These are phyloP conservation scores for Tricholoma terreum DNA, from an alignment of 768 basidiomycete genomes.

Conservation along the genomic window DNA sequence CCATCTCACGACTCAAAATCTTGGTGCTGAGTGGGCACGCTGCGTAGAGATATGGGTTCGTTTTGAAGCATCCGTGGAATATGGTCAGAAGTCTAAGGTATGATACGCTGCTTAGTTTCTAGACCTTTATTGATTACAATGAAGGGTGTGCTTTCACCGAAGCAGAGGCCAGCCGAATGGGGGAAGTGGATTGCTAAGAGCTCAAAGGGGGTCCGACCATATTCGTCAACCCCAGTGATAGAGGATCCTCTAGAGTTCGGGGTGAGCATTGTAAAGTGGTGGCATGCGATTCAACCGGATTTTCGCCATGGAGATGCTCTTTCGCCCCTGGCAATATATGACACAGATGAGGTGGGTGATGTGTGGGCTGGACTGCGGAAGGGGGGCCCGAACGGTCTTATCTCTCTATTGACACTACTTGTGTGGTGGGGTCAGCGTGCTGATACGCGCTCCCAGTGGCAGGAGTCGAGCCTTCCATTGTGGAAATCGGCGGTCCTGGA, in stretches of 20 bases:
- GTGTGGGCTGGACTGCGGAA: constrained; percentile 5
- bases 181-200: constrained; percentile 10
- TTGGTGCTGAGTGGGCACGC: constrained; percentile 6
- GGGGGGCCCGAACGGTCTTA: constrained; percentile 7
- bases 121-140: too few species aligned
- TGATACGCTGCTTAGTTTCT: too few species aligned
- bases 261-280: constrained; percentile 12
- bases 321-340: background rate
- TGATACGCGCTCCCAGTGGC: background rate
- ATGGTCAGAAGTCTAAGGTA: too few species aligned
- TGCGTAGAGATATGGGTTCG: constrained; percentile 9
- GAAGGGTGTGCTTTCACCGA: too few species aligned
- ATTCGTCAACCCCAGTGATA: constrained; percentile 6
- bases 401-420: constrained; percentile 6
- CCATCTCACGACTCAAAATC: constrained; percentile 6
- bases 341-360: background rate
- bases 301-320: constrained; percentile 1
- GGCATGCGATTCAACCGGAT: constrained; percentile 13
- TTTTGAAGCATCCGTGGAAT: background rate
- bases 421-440: constrained; percentile 10
- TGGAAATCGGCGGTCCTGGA: constrained; percentile 4
- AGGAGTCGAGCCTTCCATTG: constrained; percentile 1
- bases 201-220: constrained; percentile 2
- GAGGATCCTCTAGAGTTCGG: constrained; percentile 12
- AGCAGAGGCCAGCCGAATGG: constrained; percentile 12